A percentile compares a stretch with the other conserved stretches of the same genome.
These are phyloP conservation scores for Pseudogymnoascus sp. DNA, from an alignment of 2,329 filamentous ascomycete species.

Conservation along the genomic window DNA sequence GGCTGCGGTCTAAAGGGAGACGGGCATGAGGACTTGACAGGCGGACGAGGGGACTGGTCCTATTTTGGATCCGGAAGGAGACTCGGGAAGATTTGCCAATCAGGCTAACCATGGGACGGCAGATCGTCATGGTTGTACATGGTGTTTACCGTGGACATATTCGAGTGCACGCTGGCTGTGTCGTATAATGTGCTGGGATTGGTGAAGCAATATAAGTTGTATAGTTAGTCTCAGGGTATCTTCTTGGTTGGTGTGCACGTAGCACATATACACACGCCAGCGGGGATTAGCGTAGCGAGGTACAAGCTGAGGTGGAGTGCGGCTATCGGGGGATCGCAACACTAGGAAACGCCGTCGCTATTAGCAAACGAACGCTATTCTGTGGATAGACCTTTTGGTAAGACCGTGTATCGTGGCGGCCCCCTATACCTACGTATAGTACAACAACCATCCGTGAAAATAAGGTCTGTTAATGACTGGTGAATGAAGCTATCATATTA, in stretches of 20 bases:
- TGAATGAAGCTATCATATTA: neutral
- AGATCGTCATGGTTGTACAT: neutral
- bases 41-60: neutral
- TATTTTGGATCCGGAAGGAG: neutral
- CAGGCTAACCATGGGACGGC: neutral
- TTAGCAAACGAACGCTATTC: neutral
- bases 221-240: neutral
- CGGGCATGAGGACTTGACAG: neutral
- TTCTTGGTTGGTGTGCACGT: neutral
- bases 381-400: neutral
- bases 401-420: neutral
- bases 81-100: neutral
- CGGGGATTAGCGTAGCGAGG: neutral
- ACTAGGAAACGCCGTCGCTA: neutral
- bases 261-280: neutral
- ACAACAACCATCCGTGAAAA: neutral
- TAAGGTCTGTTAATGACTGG: neutral
- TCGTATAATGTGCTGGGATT: neutral
- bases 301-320: neutral
- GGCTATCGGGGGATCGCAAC: neutral
- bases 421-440: too few relatives aligned
- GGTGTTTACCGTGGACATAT: neutral
- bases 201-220: neutral
- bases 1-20: neutral
- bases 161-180: neutral